Conservation (phyloP, 805 yeast species). For the Metschnikowia baotianmanensis region DNA sequence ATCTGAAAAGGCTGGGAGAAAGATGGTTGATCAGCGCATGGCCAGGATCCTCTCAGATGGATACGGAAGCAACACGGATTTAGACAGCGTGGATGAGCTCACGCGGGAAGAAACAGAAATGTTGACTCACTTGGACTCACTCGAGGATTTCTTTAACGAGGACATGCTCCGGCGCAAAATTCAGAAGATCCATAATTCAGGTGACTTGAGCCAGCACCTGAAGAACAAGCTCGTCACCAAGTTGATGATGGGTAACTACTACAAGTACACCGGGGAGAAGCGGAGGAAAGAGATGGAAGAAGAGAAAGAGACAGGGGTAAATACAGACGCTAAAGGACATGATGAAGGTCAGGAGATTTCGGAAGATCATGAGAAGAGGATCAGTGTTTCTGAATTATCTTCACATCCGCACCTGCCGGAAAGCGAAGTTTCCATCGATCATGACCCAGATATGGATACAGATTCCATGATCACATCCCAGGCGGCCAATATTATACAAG, state of each 20-base stretch:
- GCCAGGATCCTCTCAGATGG: slow-evolving; percentile 16
- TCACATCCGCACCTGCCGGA: too few species aligned
- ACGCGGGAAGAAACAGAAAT: slow-evolving; percentile 33
- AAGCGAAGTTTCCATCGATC: too few species aligned
- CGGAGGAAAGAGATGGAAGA: background rate
- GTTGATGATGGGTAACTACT: slow-evolving; percentile 67
- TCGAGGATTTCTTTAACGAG: slow-evolving; percentile 38
- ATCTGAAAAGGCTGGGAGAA: too few species aligned
- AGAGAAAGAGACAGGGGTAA: background rate
- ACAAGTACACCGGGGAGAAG: slow-evolving; percentile 40
- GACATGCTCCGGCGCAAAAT: slow-evolving; percentile 47
- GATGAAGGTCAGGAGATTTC: background rate
- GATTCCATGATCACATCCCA: too few species aligned
- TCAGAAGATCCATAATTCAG: slow-evolving; percentile 42
- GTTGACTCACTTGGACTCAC: slow-evolving; percentile 35
- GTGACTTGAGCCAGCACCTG: slow-evolving; percentile 37
- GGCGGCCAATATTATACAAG: too few species aligned
- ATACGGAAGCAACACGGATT: slow-evolving; percentile 16
- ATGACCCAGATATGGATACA: too few species aligned
- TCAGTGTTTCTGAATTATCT: too few species aligned
- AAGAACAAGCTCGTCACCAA: slow-evolving; percentile 55
- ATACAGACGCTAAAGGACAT: background rate
- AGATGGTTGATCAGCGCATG: background rate
- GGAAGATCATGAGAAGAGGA: background rate
- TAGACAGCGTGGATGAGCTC: slow-evolving; percentile 33